Evolutionary conservation across 2,329 filamentous ascomycete genomes (phyloP).

Genomic region (Sporothrix pallida): DNA sequence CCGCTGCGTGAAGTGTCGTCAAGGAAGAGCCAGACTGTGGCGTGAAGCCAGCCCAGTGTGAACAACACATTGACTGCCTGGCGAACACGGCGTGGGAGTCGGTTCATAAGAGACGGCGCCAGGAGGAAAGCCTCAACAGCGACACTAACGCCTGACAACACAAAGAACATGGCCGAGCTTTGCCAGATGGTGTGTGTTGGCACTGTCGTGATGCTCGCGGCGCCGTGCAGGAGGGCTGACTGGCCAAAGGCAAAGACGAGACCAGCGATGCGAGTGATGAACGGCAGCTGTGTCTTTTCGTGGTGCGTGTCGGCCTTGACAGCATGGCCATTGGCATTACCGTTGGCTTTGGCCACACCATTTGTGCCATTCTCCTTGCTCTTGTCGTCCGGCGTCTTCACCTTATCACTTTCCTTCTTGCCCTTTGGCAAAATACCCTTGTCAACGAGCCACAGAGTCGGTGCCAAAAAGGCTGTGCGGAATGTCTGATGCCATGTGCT

Average conservation of each 20-base stretch:
- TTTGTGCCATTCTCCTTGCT: background rate
- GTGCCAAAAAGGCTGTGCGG: slow-evolving; percentile 71
- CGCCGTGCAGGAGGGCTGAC: slow-evolving; percentile 72
- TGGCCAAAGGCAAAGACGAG: slow-evolving; percentile 64
- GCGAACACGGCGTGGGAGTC: slow-evolving; percentile 44
- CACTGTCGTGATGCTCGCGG: slow-evolving; percentile 71
- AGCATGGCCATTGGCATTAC: background rate
- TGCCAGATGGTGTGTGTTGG: slow-evolving; percentile 56
- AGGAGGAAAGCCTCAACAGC: slow-evolving; percentile 58
- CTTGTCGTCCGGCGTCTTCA: slow-evolving; percentile 33
- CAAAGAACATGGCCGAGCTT: slow-evolving; percentile 70
- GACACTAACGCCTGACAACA: slow-evolving; percentile 70
- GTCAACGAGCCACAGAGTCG: slow-evolving; percentile 56
- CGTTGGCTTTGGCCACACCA: background rate
- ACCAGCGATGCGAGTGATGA: slow-evolving; percentile 15
- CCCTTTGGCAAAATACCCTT: slow-evolving; percentile 49
- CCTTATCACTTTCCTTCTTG: slow-evolving; percentile 41
- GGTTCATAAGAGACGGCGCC: slow-evolving; percentile 45
- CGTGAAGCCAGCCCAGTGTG: slow-evolving; percentile 69
- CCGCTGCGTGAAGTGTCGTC: slow-evolving; percentile 78
- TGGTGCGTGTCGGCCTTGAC: background rate
- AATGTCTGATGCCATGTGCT: slow-evolving; percentile 92
- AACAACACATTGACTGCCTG: slow-evolving; percentile 66
- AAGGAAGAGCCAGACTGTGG: slow-evolving; percentile 68
- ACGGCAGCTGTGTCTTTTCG: slow-evolving; percentile 39